A percentile compares a stretch with the other conserved stretches of the same genome.
phyloP scores from a whole-genome alignment of 2,329 filamentous ascomycete species.

The Periconia sp. region DNA sequence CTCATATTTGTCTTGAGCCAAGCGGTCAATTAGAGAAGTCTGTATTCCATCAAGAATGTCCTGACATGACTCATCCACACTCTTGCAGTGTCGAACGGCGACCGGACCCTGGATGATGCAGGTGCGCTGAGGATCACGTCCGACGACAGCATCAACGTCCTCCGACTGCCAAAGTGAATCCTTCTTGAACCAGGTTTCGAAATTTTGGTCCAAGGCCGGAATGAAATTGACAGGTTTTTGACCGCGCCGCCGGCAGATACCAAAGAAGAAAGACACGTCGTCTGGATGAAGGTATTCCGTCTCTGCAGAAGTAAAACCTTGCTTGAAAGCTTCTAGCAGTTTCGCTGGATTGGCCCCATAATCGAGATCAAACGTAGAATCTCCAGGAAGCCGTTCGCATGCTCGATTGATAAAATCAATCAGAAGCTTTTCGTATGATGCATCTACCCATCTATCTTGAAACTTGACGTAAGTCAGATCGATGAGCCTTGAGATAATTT shows the following conservation, averaged over 20 bases:
- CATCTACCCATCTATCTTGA: conserved; percentile 51
- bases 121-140: conserved; percentile 91
- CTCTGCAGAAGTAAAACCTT: conserved; percentile 82
- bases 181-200: conserved; percentile 99
- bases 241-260: conserved; percentile 85
- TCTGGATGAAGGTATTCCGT: conserved; percentile 95
- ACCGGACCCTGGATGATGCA: conserved; percentile 98
- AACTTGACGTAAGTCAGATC: conserved; percentile 52
- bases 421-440: conserved; percentile 77
- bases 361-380: conserved; percentile 76
- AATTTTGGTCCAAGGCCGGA: conserved; percentile 91
- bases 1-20: conserved; percentile 79
- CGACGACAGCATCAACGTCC: conserved; percentile 92
- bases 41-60: conserved; percentile 93
- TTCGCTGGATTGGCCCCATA: conserved; percentile 85
- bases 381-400: conserved; percentile 89
- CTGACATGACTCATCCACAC: conserved; percentile 90
- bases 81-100: conserved; percentile 84
- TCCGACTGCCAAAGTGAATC: conserved; percentile 99
- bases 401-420: conserved; percentile 96
- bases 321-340: conserved; percentile 75
- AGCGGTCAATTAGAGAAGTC: conserved; percentile 76
- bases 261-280: conserved; percentile 94
- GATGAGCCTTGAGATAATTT: conserved; percentile 49
- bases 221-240: conserved; percentile 98